Percentiles rank a stretch among this genome's conserved stretches.
phyloP scores from a whole-genome alignment of 2,329 filamentous ascomycete species.

The Trichoderma aggressivum region DNA sequence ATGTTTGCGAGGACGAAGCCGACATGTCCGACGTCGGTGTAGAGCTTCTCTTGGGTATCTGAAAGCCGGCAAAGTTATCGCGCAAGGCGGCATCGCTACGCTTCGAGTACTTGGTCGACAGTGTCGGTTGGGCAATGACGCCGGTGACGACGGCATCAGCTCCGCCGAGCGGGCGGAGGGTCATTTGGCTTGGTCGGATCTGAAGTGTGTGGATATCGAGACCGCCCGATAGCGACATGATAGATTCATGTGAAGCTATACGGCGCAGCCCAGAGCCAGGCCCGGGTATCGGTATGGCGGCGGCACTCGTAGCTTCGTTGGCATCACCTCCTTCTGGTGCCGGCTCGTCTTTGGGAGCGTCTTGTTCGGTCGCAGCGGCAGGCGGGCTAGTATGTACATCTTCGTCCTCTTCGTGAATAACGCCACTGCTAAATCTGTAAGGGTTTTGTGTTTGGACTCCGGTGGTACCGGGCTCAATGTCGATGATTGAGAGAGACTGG shows the following conservation, averaged over 20 bases:
- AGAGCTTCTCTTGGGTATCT: constrained; percentile 33
- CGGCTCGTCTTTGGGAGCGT: constrained; percentile 7
- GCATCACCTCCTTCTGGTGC: constrained; percentile 32
- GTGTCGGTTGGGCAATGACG: constrained; percentile 58
- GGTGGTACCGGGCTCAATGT: constrained; percentile 30
- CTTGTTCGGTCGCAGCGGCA: neutral
- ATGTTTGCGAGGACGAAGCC: constrained; percentile 26
- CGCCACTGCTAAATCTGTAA: constrained; percentile 27
- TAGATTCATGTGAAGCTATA: constrained; percentile 77
- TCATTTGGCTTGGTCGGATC: constrained; percentile 71
- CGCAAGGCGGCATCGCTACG: constrained; percentile 56
- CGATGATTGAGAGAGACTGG: constrained; percentile 37
- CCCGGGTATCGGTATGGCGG: constrained; percentile 7
- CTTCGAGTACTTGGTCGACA: constrained; percentile 45
- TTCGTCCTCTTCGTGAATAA: constrained; percentile 40
- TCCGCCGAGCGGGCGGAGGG: constrained; percentile 51
- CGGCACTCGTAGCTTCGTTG: constrained; percentile 31
- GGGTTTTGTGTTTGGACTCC: constrained; percentile 23
- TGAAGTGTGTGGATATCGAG: constrained; percentile 87
- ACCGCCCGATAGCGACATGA: constrained; percentile 80
- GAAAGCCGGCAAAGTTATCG: constrained; percentile 48
- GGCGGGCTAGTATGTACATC: constrained; percentile 26
- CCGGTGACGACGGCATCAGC: constrained; percentile 56
- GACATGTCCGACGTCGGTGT: constrained; percentile 30
- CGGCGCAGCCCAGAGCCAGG: constrained; percentile 55